These are phyloP conservation scores for Metschnikowia lochheadii DNA, from an alignment of 805 yeast genomes.

Conservation along the genomic window DNA sequence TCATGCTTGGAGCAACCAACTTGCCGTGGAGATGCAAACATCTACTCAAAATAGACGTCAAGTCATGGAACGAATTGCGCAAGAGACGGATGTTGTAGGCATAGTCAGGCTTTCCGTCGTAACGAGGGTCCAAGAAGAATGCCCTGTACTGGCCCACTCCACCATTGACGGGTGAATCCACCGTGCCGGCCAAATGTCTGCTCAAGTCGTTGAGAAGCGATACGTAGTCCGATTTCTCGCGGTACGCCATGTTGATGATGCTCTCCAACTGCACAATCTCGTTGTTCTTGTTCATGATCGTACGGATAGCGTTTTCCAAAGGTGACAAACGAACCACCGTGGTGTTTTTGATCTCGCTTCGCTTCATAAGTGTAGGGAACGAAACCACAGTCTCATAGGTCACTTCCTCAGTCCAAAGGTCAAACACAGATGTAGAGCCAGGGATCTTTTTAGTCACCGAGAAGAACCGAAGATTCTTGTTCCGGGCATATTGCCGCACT, in stretches of 20 bases:
- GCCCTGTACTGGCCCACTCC: constrained; percentile 81
- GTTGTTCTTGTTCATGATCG: constrained; percentile 62
- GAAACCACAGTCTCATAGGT: constrained; percentile 69
- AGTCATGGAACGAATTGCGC: constrained; percentile 58
- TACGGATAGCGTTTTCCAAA: constrained; percentile 71
- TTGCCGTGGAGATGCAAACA: constrained; percentile 68
- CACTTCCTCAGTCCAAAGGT: constrained; percentile 86
- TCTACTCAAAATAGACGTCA: constrained; percentile 59
- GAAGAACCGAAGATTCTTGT: constrained; percentile 67
- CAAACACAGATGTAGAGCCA: constrained; percentile 65
- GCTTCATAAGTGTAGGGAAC: constrained; percentile 85
- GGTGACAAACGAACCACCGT: constrained; percentile 66
- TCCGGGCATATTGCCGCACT: constrained; percentile 69
- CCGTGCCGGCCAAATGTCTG: constrained; percentile 74
- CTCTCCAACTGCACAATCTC: constrained; percentile 69
- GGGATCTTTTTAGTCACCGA: constrained; percentile 67
- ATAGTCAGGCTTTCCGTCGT: constrained; percentile 31
- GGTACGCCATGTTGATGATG: constrained; percentile 48
- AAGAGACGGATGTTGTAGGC: constrained; percentile 32
- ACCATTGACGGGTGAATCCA: constrained; percentile 90
- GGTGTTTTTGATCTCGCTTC: constrained; percentile 61
- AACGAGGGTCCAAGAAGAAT: constrained; percentile 48
- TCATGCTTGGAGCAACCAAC: constrained; percentile 53
- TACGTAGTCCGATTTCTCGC: constrained; percentile 46
- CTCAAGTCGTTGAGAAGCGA: constrained; percentile 61